These are phyloP conservation scores for Byssothecium circinans DNA, from an alignment of 2,329 filamentous ascomycete species.

Conservation along the genomic window DNA sequence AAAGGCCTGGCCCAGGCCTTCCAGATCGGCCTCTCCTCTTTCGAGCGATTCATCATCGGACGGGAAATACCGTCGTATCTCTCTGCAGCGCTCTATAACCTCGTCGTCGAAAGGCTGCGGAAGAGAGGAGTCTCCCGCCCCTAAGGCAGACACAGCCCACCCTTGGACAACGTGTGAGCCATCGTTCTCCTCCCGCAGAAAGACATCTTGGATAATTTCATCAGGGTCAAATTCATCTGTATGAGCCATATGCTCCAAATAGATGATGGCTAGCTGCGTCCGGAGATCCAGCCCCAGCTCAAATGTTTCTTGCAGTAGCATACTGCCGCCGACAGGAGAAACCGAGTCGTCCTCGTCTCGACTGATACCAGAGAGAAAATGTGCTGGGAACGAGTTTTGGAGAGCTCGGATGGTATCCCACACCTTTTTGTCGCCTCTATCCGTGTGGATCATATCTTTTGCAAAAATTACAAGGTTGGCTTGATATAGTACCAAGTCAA, in stretches of 20 bases:
- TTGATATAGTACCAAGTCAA: slow-evolving; percentile 48
- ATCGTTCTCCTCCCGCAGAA: slow-evolving; percentile 34
- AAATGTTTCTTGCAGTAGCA: slow-evolving; percentile 49
- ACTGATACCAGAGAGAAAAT: slow-evolving; percentile 35
- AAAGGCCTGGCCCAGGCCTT: slow-evolving; percentile 49
- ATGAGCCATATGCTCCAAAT: slow-evolving; percentile 39
- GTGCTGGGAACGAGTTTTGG: slow-evolving; percentile 39
- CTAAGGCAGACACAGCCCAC: slow-evolving; percentile 40
- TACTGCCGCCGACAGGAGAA: slow-evolving; percentile 42
- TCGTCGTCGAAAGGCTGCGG: slow-evolving; percentile 37
- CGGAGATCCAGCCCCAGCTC: slow-evolving; percentile 56
- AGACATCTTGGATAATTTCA: slow-evolving; percentile 44
- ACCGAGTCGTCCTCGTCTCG: slow-evolving; percentile 9
- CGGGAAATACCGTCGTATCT: slow-evolving; percentile 42
- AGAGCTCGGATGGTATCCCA: slow-evolving; percentile 36
- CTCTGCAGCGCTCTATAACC: slow-evolving; percentile 43
- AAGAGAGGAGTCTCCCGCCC: slow-evolving; percentile 42
- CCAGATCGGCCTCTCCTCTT: slow-evolving; percentile 45
- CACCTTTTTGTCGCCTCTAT: slow-evolving; percentile 28
- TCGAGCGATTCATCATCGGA: slow-evolving; percentile 34
- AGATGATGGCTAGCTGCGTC: slow-evolving; percentile 57
- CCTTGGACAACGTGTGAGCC: slow-evolving; percentile 29
- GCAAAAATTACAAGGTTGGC: slow-evolving; percentile 50
- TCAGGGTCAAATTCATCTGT: slow-evolving; percentile 44
- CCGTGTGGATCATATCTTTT: slow-evolving; percentile 38